These are phyloP conservation scores for Xylariaceae sp. DNA, from an alignment of 2,329 filamentous ascomycete species.

Conservation along the genomic window DNA sequence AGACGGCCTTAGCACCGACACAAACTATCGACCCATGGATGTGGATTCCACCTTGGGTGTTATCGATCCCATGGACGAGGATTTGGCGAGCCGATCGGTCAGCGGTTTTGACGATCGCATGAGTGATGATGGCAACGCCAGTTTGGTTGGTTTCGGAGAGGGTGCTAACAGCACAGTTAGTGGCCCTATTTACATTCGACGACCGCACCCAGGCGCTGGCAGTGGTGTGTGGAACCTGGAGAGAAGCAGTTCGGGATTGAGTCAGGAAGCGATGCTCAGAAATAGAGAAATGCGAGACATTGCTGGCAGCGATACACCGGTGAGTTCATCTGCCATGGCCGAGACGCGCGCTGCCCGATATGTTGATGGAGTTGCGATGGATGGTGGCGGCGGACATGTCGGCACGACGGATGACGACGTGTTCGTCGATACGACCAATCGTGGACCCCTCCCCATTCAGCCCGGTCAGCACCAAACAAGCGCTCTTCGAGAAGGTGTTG, in stretches of 20 bases:
- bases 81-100: conserved; percentile 42
- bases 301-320: conserved; percentile 39
- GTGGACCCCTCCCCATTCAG: conserved; percentile 47
- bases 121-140: conserved; percentile 79
- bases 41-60: conserved; percentile 40
- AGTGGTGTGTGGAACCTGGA: conserved; percentile 41
- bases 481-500: conserved; percentile 34
- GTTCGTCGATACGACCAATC: conserved; percentile 61
- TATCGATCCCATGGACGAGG: conserved; percentile 35
- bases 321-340: conserved; percentile 42
- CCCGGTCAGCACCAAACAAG: conserved; percentile 35
- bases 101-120: conserved; percentile 63
- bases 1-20: conserved; percentile 67
- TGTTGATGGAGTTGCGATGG: conserved; percentile 60
- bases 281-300: conserved; percentile 28
- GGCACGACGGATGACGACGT: conserved; percentile 41
- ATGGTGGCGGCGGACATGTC: conserved; percentile 43
- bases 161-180: conserved; percentile 81
- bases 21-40: conserved; percentile 53
- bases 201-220: conserved; percentile 39
- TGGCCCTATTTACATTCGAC: conserved; percentile 64
- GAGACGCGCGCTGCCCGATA: conserved; percentile 58
- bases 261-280: conserved; percentile 37
- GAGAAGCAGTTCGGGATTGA: conserved; percentile 48
- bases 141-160: conserved; percentile 86